Conservation (phyloP, 176 grass and related monocot genomes). For the Poa pratensis region DNA sequence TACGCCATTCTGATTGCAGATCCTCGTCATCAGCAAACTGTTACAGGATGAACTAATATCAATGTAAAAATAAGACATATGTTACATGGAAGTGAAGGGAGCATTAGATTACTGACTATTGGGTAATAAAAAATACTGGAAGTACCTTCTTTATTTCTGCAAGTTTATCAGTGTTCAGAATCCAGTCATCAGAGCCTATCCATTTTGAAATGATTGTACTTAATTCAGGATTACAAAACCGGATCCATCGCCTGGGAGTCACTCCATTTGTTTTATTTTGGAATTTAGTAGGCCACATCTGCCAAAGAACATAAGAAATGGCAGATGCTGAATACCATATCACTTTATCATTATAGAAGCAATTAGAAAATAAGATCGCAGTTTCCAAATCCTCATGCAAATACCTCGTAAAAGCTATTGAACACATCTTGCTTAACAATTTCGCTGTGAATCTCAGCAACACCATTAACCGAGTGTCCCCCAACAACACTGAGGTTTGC, state of each 20-base stretch:
- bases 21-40: conserved; percentile 90
- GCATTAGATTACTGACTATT: conserved; percentile 3
- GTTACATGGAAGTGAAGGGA: neutral
- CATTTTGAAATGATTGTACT: conserved; percentile 92
- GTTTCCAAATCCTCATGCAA: conserved; percentile 29
- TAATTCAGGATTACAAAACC: conserved; percentile 91
- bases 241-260: conserved; percentile 95
- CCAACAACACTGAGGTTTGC: conserved; percentile 96
- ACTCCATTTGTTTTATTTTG: conserved; percentile 99
- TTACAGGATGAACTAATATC: conserved; percentile 31
- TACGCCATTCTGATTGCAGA: conserved; percentile 82
- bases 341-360: conserved; percentile 16
- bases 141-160: conserved; percentile 77
- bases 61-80: conserved; percentile 25
- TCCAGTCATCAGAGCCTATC: conserved; percentile 93
- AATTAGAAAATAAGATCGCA: conserved; percentile 13
- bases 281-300: conserved; percentile 96
- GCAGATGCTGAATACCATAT: conserved; percentile 26
- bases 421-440: conserved; percentile 99
- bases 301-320: conserved; percentile 40
- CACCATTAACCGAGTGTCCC: conserved; percentile 92
- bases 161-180: conserved; percentile 88
- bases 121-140: neutral
- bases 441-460: conserved; percentile 98
- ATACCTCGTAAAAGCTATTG: conserved; percentile 94